These are phyloP conservation scores for Starmerella floris DNA, from an alignment of 805 yeast genomes.

Conservation along the genomic window DNA sequence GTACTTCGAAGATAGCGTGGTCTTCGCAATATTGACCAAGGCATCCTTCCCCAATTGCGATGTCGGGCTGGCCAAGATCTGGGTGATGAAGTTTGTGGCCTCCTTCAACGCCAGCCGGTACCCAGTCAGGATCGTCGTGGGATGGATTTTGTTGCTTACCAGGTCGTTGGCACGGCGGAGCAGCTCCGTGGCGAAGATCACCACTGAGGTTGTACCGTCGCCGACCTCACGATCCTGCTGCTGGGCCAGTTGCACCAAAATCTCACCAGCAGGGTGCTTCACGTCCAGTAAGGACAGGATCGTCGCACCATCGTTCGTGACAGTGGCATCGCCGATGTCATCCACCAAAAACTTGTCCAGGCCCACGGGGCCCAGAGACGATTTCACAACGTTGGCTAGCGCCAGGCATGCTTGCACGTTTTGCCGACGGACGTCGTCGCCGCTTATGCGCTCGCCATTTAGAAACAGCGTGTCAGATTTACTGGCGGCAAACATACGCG, in stretches of 20 bases:
- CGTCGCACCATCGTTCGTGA: conserved; percentile 98
- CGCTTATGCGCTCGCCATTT: conserved; percentile 91
- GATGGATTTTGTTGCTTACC: conserved; percentile 88
- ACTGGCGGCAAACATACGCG: conserved; percentile 19
- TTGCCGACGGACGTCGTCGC: conserved; percentile 92
- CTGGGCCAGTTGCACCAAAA: conserved; percentile 90
- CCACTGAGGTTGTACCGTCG: conserved; percentile 96
- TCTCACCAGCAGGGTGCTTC: conserved; percentile 98
- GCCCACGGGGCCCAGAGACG: conserved; percentile 96
- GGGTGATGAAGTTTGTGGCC: conserved; percentile 74
- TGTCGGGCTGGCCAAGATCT: conserved; percentile 69
- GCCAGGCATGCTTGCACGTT: conserved; percentile 83
- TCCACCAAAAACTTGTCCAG: conserved; percentile 97
- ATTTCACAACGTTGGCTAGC: conserved; percentile 71
- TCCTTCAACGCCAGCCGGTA: conserved; percentile 87
- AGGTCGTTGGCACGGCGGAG: conserved; percentile 85
- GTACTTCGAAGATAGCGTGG: conserved; percentile 93
- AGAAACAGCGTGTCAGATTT: conserved; percentile 66
- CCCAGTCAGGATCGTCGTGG: conserved; percentile 95
- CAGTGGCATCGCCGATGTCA: conserved; percentile 97
- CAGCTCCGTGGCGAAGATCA: conserved; percentile 85
- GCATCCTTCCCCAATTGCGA: conserved; percentile 70
- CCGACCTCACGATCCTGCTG: conserved; percentile 99
- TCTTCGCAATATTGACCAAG: conserved; percentile 80
- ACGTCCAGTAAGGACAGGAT: conserved; percentile 81